Conservation (phyloP, 2,329 filamentous ascomycete genomes). For the Pseudocercospora ulei region DNA sequence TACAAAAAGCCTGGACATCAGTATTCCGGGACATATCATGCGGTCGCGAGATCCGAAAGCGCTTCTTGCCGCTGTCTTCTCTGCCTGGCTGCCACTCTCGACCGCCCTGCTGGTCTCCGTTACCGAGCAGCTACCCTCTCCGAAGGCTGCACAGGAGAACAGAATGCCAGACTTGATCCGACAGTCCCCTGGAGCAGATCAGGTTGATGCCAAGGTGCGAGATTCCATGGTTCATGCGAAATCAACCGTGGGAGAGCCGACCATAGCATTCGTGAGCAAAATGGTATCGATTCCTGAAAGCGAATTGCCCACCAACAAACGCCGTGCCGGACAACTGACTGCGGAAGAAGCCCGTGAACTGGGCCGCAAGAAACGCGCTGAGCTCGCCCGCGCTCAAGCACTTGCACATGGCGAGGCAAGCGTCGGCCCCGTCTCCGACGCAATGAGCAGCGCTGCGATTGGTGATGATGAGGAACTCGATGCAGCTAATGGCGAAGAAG, state of each 20-base stretch:
- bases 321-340: conserved; percentile 60
- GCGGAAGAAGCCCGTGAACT: conserved; percentile 85
- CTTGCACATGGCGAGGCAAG: conserved; percentile 43
- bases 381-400: conserved; percentile 70
- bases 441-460: conserved; percentile 53
- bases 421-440: conserved; percentile 49
- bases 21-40: conserved; percentile 70
- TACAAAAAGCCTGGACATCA: conserved; percentile 78
- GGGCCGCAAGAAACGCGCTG: conserved; percentile 77
- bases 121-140: conserved; percentile 82
- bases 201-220: conserved; percentile 59
- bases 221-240: conserved; percentile 78
- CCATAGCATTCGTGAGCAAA: conserved; percentile 94
- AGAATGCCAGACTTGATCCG: conserved; percentile 71
- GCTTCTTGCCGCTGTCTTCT: conserved; percentile 76
- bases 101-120: conserved; percentile 89
- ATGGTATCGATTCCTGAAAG: conserved; percentile 94
- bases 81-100: conserved; percentile 82
- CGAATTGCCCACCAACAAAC: conserved; percentile 78
- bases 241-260: conserved; percentile 57
- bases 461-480: conserved; percentile 41
- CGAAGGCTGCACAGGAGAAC: conserved; percentile 65
- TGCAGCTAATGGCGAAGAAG: conserved; percentile 45
- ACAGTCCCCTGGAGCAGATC: conserved; percentile 63
- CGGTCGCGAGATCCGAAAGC: conserved; percentile 75